These are phyloP conservation scores for Mortierella antarctica DNA, from an alignment of 192 early-diverging fungal species.

Conservation along the genomic window DNA sequence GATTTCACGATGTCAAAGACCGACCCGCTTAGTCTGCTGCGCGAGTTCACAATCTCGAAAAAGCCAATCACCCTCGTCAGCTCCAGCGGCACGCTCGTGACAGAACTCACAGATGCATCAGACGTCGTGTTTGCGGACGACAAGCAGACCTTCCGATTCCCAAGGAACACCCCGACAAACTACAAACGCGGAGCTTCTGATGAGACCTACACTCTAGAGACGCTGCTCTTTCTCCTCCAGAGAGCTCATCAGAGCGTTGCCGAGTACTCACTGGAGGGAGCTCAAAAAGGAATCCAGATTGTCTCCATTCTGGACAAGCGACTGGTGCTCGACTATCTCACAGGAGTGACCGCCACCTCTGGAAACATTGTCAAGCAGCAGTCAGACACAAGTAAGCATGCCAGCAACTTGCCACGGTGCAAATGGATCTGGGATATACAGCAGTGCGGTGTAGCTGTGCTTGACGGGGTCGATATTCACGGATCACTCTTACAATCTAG, in stretches of 20 bases:
- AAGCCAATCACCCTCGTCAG: slow-evolving; percentile 64
- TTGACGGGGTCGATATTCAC: background rate
- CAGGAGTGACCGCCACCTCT: slow-evolving; percentile 61
- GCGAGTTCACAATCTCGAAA: slow-evolving; percentile 68
- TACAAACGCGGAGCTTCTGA: slow-evolving; percentile 65
- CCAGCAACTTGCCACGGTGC: too few relatives aligned
- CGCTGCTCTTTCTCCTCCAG: slow-evolving; percentile 78
- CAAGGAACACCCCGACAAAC: slow-evolving; percentile 66
- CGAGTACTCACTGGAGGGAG: slow-evolving; percentile 76
- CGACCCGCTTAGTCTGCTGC: slow-evolving; percentile 67
- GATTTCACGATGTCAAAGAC: slow-evolving; percentile 37
- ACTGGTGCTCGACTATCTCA: slow-evolving; percentile 79
- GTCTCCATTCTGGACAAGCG: slow-evolving; percentile 82
- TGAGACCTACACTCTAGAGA: slow-evolving; percentile 75
- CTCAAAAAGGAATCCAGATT: slow-evolving; percentile 66
- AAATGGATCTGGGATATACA: background rate
- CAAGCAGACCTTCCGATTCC: slow-evolving; percentile 58
- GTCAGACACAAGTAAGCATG: slow-evolving; percentile 26
- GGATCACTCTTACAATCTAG: slow-evolving; percentile 17
- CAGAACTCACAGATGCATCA: slow-evolving; percentile 56
- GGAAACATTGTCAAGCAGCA: slow-evolving; percentile 48
- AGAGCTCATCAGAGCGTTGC: slow-evolving; percentile 72
- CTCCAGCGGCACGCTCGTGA: slow-evolving; percentile 50
- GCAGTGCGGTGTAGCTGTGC: too few relatives aligned
- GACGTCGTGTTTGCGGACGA: slow-evolving; percentile 68